Conservation (phyloP, 1,284 basidiomycete genomes). For the Rhodotorula sp. region DNA sequence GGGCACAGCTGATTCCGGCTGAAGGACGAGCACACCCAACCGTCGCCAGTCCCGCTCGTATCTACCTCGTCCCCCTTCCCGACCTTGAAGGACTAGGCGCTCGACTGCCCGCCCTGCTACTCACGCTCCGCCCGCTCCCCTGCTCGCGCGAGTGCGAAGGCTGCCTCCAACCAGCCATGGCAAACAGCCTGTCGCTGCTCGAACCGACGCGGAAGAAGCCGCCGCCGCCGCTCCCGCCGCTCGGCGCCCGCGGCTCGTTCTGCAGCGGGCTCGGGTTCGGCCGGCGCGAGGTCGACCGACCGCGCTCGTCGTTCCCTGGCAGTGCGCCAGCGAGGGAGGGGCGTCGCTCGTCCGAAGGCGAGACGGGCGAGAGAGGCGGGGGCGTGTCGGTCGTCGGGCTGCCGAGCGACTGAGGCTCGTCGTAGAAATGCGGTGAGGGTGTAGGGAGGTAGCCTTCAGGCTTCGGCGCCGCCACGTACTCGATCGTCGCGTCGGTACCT, state of each 20-base stretch:
- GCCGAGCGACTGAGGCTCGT: neutral
- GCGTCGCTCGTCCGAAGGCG: too few species aligned
- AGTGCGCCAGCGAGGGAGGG: too few species aligned
- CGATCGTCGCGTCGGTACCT: slow-evolving; percentile 24
- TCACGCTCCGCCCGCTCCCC: too few species aligned
- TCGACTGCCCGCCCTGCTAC: neutral
- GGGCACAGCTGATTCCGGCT: too few species aligned
- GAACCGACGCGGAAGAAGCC: slow-evolving; percentile 24
- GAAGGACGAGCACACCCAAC: neutral
- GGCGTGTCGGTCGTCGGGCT: neutral
- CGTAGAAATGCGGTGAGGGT: neutral
- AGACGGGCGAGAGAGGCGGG: neutral
- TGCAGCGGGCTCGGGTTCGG: neutral
- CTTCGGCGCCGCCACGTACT: slow-evolving; percentile 25
- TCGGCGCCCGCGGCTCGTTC: too few species aligned
- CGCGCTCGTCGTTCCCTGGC: neutral
- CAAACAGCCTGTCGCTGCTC: slow-evolving; percentile 16
- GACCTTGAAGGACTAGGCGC: slow-evolving; percentile 1
- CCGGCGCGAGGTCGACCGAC: neutral
- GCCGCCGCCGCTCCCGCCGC: neutral
- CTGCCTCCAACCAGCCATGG: slow-evolving; percentile 24
- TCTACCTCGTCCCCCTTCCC: neutral
- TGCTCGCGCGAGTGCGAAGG: slow-evolving; percentile 7
- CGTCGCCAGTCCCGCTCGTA: neutral
- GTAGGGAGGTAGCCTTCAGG: slow-evolving; percentile 8